Evolutionary conservation across 352 stramenopile species (phyloP).

Genomic region (Globisporangium splendens): DNA sequence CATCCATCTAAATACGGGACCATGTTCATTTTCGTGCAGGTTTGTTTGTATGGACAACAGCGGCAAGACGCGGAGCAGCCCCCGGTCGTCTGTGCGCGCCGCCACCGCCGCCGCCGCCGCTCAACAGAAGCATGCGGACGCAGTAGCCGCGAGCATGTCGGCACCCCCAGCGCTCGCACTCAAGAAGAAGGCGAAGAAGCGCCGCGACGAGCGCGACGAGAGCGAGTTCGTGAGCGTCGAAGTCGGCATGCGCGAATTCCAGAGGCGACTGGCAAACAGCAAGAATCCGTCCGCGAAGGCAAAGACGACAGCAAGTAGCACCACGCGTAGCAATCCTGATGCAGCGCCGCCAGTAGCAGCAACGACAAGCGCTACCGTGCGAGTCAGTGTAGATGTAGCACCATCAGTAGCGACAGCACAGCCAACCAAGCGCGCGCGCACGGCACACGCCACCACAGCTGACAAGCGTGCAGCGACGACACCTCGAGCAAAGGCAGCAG

Average conservation of each 20-base stretch:
- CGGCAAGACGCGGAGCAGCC: slow-evolving; percentile 16
- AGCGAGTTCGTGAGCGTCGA: slow-evolving; percentile 78
- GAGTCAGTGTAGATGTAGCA: background rate
- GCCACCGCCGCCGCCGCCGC: background rate
- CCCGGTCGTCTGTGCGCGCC: background rate
- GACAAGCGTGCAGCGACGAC: background rate
- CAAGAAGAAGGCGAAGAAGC: slow-evolving; percentile 26
- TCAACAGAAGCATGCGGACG: slow-evolving; percentile 16
- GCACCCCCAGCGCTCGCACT: slow-evolving; percentile 5
- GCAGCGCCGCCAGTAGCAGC: slow-evolving; percentile 3
- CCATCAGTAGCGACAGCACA: background rate
- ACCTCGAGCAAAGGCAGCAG: slow-evolving; percentile 4
- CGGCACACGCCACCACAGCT: background rate
- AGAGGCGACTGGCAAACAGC: slow-evolving; percentile 39
- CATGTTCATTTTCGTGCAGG: background rate
- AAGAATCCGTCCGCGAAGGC: slow-evolving; percentile 5
- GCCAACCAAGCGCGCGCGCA: slow-evolving; percentile 9
- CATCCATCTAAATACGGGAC: background rate
- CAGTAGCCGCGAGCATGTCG: background rate
- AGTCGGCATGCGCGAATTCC: slow-evolving; percentile 68
- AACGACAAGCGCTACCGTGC: too few relatives aligned
- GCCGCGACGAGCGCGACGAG: slow-evolving; percentile 20
- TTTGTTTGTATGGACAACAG: slow-evolving; percentile 24
- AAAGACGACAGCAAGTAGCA: background rate
- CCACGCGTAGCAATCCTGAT: slow-evolving; percentile 8